A percentile compares a stretch with the other conserved stretches of the same genome.
Conservation (phyloP, 192 early-diverging fungal genomes). For the Gaertneriomyces sp. region DNA sequence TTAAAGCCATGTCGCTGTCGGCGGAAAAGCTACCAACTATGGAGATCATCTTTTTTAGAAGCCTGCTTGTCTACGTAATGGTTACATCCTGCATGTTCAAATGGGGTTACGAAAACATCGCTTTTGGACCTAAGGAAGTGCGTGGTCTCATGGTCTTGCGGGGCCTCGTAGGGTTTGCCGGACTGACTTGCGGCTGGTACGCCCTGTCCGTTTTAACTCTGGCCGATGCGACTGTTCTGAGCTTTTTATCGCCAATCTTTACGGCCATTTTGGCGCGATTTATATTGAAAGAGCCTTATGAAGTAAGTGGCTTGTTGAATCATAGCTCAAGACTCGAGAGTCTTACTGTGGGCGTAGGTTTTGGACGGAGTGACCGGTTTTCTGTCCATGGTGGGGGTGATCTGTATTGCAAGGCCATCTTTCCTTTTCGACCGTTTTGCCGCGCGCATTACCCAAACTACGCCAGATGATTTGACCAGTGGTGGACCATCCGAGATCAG, state of each 20-base stretch:
- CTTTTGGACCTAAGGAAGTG: slow-evolving; percentile 23
- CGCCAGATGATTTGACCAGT: slow-evolving; percentile 22
- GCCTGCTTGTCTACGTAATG: slow-evolving; percentile 13
- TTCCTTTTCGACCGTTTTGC: slow-evolving; percentile 26
- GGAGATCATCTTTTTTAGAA: slow-evolving; percentile 28
- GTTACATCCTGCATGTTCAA: slow-evolving; percentile 16
- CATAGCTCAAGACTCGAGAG: background rate
- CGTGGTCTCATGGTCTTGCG: slow-evolving; percentile 16
- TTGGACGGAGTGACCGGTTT: slow-evolving; percentile 17
- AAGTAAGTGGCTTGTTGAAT: slow-evolving; percentile 8
- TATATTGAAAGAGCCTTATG: slow-evolving; percentile 28
- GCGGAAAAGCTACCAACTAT: slow-evolving; percentile 19
- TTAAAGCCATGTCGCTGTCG: slow-evolving; percentile 24
- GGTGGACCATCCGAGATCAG: slow-evolving; percentile 7
- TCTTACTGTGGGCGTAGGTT: slow-evolving; percentile 3
- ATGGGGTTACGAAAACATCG: slow-evolving; percentile 14
- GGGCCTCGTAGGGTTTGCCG: slow-evolving; percentile 18
- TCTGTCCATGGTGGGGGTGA: slow-evolving; percentile 33
- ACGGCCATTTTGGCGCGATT: slow-evolving; percentile 29
- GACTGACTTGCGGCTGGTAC: slow-evolving; percentile 25
- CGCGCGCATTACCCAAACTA: slow-evolving; percentile 1
- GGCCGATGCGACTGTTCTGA: slow-evolving; percentile 32
- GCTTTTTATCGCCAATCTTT: slow-evolving; percentile 31
- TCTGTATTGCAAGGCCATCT: slow-evolving; percentile 29
- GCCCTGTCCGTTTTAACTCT: slow-evolving; percentile 25